These are phyloP conservation scores for Citrus medica DNA, from an alignment of 345 rosid species.

Conservation along the genomic window DNA sequence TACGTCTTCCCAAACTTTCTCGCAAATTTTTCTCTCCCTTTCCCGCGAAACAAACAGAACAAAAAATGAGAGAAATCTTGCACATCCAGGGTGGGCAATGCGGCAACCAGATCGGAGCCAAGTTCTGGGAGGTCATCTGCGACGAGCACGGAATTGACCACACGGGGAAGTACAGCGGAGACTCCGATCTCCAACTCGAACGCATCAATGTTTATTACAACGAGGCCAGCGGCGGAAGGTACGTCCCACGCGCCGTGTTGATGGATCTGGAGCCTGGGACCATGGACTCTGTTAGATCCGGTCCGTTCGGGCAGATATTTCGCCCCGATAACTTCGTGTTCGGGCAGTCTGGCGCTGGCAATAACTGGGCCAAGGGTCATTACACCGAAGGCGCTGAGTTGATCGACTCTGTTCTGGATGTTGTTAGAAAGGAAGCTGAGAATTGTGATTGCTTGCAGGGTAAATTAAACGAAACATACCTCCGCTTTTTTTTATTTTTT, in stretches of 20 bases:
- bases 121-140: conserved; percentile 34
- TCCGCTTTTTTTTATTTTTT: not conserved
- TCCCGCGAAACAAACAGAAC: not conserved
- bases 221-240: conserved; percentile 29
- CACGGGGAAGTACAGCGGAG: conserved; percentile 23
- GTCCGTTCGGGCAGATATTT: conserved; percentile 27
- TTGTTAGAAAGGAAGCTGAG: conserved; percentile 31
- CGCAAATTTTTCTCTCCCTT: not conserved
- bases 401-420: conserved; percentile 31
- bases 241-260: conserved; percentile 28
- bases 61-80: conserved; percentile 27
- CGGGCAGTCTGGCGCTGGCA: conserved; percentile 30
- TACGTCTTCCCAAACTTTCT: not conserved
- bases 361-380: conserved; percentile 32
- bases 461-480: not conserved
- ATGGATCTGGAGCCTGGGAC: conserved; percentile 33
- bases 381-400: conserved; percentile 32
- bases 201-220: conserved; percentile 28
- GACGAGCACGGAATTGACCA: conserved; percentile 29
- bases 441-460: conserved; percentile 31
- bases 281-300: conserved; percentile 29
- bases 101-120: conserved; percentile 32
- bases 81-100: conserved; percentile 33
- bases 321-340: conserved; percentile 30
- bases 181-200: conserved; percentile 25